phyloP scores from a whole-genome alignment of 352 stramenopile genomes.

The Phytophthora cajani region DNA sequence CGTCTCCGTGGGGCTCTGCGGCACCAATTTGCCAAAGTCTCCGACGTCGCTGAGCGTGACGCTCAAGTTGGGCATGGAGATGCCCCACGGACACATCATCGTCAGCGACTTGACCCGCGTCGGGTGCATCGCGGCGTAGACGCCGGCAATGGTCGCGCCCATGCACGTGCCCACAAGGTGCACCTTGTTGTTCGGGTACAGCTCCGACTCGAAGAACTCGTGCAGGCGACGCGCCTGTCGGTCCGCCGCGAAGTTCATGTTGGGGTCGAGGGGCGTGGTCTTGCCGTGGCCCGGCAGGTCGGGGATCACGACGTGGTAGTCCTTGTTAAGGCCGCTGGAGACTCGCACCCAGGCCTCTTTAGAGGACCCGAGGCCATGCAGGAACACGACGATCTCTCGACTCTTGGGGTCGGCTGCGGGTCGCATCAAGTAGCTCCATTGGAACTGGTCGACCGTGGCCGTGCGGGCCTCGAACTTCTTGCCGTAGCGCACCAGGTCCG shows the following conservation, averaged over 20 bases:
- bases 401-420: slow-evolving; percentile 27
- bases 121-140: slow-evolving; percentile 70
- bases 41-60: slow-evolving; percentile 59
- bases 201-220: slow-evolving; percentile 59
- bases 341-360: slow-evolving; percentile 75
- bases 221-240: slow-evolving; percentile 61
- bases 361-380: slow-evolving; percentile 68
- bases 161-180: slow-evolving; percentile 77
- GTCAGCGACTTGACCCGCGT: slow-evolving; percentile 64
- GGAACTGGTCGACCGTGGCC: slow-evolving; percentile 53
- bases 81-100: slow-evolving; percentile 70
- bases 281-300: slow-evolving; percentile 69
- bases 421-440: slow-evolving; percentile 72
- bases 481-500: slow-evolving; percentile 55
- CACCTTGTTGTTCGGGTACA: slow-evolving; percentile 60
- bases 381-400: slow-evolving; percentile 61
- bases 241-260: slow-evolving; percentile 55
- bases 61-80: slow-evolving; percentile 68
- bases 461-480: slow-evolving; percentile 47
- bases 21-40: slow-evolving; percentile 52
- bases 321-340: slow-evolving; percentile 44
- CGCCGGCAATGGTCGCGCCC: slow-evolving; percentile 70
- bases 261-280: slow-evolving; percentile 52
- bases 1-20: slow-evolving; percentile 60
- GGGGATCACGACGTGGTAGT: slow-evolving; percentile 63